Base-by-base conservation (phyloP, 371 early-diverging fungal species). In the Mucor irregularis region DNA sequence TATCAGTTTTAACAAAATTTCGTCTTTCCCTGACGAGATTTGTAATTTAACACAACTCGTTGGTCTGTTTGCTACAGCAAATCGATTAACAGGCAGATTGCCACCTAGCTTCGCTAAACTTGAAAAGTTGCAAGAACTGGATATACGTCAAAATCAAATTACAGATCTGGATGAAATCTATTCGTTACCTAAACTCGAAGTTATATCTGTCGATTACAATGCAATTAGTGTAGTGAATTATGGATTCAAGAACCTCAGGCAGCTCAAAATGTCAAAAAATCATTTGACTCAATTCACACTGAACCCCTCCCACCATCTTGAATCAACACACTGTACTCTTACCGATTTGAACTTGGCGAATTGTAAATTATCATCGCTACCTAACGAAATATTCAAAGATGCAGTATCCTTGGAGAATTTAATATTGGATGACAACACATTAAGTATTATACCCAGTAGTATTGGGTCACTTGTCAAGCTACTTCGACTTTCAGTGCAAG, bases 1-100 rank as follows among this genome's bases (percentile, higher is more conserved):
- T 62, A 64, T 95, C n/a, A 90, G 89, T 33, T 91, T 91, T 56
- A 94, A 94, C 71, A 83, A 89, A 29, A 90, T 97, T 22, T 58
- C 82, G 4, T 71, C 55, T 5, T 74, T 95, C 17, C 92, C 95
- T 2, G 82, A 87, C 10, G 81, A 81, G 25, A 90, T 95, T 26
- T 80, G 90, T 14, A 74, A 88, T 2, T 71, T 95, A 10, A 59
- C 53, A 4, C 72, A 82, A n/a, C 67, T 96, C 13, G 62, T 66
- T 16, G 68, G 73, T n/a, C 67, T 96, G 9, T 74, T 81, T 44
- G 73, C 93, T 2, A 86, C 85, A 53, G 91, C 89, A 14, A 95
- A 94, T 61, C 69, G 81, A 46, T 64, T 93, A 29, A 69, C 76
- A 10, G 92, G 92, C 1, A 71, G 73, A 38, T 72, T 94, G 8